Base-by-base conservation (phyloP, 2,329 filamentous ascomycete species). In the Cladosporium sp. region DNA sequence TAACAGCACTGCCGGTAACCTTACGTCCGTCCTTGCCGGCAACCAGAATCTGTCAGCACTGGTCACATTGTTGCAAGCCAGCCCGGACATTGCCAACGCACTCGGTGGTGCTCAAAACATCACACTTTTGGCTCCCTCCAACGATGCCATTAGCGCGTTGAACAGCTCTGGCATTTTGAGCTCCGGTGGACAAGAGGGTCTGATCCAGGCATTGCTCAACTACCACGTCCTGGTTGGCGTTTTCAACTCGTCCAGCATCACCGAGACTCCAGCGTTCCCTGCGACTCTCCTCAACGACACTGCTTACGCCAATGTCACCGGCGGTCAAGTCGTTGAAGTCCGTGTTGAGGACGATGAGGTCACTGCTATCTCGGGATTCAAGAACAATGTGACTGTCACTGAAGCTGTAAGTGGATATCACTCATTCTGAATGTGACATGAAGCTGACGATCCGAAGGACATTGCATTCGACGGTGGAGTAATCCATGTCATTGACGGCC, bases 201-300 rank as follows among this genome's bases (percentile, higher is more conserved):
- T 77, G 15, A 70, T 83, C 21, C 71, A 76, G 66, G 83, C 83
- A 4, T 74, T 88, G 32, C 75, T 89, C 26, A 78, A 76, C 65
- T 89, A 89, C 74, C 87, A 89, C 72, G 81, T 88, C 24, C 74
- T 89, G 8, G 82, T 85, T 65, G 86, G 86, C 44, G 82, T 80
- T 0, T 81, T 83, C 69, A 71, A 70, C 5, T 73, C 77, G 4
- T 76, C 82, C 65, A 78, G 73, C 52, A 79, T 80, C 44, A 71
- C 73, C 11, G 64, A 67, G 18, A 74, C 73, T n/a, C 74, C 75
- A 10, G 52, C 67, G 11, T 86, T 86, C 71, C 71, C 81, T 1
- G 80, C 80, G 15, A 84, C 82, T 2, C 73, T 84, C 8, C 77
- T 90, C 64, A 83, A 77, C 21, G 82, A 86, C 68, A 60, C 78